Base-by-base conservation (phyloP, 192 early-diverging fungal species). In the Backusella tarrabulga region DNA sequence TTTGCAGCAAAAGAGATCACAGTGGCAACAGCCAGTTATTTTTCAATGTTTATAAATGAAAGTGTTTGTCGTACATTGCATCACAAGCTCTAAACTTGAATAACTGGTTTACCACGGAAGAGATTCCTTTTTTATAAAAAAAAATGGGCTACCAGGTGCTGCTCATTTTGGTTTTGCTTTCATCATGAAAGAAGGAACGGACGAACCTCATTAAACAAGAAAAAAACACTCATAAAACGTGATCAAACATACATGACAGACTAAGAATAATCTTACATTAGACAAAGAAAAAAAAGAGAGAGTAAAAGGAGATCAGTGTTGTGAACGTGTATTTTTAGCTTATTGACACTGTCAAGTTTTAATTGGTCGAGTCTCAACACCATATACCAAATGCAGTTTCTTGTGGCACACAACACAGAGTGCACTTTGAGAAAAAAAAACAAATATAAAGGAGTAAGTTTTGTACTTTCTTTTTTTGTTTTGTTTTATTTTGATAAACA, bases 371-470 rank as follows among this genome's bases (percentile, higher is more conserved):
- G 46, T 50, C 1, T 1, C 26, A 63, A 26, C 29, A 32, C 6
- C 56, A 26, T 63, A 3, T 63, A 50, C 56, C 12, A 63, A 63
- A 63, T 63, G 23, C 23, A 63, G 23, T 63, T 4, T 7, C n/a
- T 29, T 23, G 56, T 63, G n/a, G 7, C 26, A 63, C 56, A 63
- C 11, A 63, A 26, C 2, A 63, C 23, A 9, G 26, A 23, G 3
- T 14, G 3, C 9, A 23, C 23, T 29, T 63, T 23, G 56, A 29
- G 56, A 29, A 29, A 63, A 29, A 63, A 63, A 50, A 44, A 46
- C 44, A 46, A 6, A n/a, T 63, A 70, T 70, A 70, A 70, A 70
- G 35, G n/a, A 70, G 40, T 26, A 50, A 50, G 46, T 50, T 50
- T n/a, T 50, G 46, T 50, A 50, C 46, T 50, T 50, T 71, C 46